Percentiles rank a stretch among this genome's conserved stretches.
phyloP scores from a whole-genome alignment of 2,329 filamentous ascomycete species.

The Penicillium sp. region DNA sequence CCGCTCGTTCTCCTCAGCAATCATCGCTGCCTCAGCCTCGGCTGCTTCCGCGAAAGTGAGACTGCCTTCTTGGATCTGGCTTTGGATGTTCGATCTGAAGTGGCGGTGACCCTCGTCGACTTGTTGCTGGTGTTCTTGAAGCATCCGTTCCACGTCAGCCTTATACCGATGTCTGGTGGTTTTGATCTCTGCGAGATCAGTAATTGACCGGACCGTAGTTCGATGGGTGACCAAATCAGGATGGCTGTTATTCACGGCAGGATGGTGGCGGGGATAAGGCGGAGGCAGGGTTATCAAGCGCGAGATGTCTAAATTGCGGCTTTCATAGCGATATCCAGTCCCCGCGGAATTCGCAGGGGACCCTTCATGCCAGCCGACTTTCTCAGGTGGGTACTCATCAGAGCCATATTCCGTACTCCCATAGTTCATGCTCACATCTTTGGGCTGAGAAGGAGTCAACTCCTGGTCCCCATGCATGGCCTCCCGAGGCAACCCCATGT shows the following conservation, averaged over 20 bases:
- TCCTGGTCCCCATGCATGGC: slow-evolving; percentile 66
- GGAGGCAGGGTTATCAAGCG: slow-evolving; percentile 89
- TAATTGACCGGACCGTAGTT: slow-evolving; percentile 69
- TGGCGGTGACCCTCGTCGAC: slow-evolving; percentile 62
- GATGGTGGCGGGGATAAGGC: slow-evolving; percentile 89
- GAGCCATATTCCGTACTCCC: slow-evolving; percentile 45
- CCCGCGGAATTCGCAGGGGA: slow-evolving; percentile 26
- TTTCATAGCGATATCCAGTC: slow-evolving; percentile 38
- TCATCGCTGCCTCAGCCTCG: slow-evolving; percentile 73
- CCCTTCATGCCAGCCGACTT: slow-evolving; percentile 58
- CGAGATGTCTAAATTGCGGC: slow-evolving; percentile 74
- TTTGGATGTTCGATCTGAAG: slow-evolving; percentile 72
- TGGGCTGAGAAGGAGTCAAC: slow-evolving; percentile 27
- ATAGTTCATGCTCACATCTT: slow-evolving; percentile 27
- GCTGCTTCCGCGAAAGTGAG: slow-evolving; percentile 83
- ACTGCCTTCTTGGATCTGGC: slow-evolving; percentile 72
- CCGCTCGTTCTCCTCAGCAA: slow-evolving; percentile 66
- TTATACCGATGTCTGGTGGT: slow-evolving; percentile 59
- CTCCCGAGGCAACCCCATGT: slow-evolving; percentile 87
- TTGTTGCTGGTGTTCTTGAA: slow-evolving; percentile 54
- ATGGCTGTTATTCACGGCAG: slow-evolving; percentile 93
- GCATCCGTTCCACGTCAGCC: slow-evolving; percentile 53
- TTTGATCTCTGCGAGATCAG: slow-evolving; percentile 70
- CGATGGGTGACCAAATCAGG: slow-evolving; percentile 81
- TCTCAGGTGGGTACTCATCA: slow-evolving; percentile 66